These are phyloP conservation scores for Chlorophyllum brunneum DNA, from an alignment of 768 basidiomycete genomes.

Conservation along the genomic window DNA sequence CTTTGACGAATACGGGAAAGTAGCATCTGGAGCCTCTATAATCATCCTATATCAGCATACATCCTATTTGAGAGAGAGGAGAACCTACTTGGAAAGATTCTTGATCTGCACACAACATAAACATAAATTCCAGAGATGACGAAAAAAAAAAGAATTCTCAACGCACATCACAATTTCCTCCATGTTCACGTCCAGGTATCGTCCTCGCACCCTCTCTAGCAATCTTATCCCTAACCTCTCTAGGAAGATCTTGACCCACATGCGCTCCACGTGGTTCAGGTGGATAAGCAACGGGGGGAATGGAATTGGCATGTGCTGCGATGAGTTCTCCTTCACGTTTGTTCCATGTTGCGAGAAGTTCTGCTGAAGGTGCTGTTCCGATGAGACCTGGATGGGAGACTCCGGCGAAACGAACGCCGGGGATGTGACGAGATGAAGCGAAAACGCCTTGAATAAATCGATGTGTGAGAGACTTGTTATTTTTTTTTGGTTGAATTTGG, in stretches of 20 bases:
- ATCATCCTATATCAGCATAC: neutral
- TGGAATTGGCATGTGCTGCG: constrained; percentile 41
- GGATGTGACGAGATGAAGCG: constrained; percentile 72
- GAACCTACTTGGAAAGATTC: constrained; percentile 57
- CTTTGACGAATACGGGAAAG: constrained; percentile 73
- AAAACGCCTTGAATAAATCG: constrained; percentile 46
- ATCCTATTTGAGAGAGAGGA: neutral
- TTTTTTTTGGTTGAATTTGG: neutral
- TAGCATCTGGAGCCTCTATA: constrained; percentile 67
- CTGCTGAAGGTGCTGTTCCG: constrained; percentile 72
- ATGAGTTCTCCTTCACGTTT: constrained; percentile 65
- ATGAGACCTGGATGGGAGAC: constrained; percentile 75
- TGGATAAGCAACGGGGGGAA: constrained; percentile 65
- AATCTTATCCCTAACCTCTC: constrained; percentile 48
- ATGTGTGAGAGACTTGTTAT: neutral
- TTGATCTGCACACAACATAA: constrained; percentile 49
- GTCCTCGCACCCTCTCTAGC: constrained; percentile 67
- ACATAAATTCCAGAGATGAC: neutral
- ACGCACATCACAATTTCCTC: constrained; percentile 71
- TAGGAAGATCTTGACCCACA: constrained; percentile 60
- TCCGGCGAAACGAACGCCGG: constrained; percentile 76
- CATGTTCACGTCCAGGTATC: constrained; percentile 74
- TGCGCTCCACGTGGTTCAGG: constrained; percentile 60
- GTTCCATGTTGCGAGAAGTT: constrained; percentile 74
- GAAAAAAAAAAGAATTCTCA: neutral